Conservation (phyloP, 73 alveolate species). For the Uronychia setigera region DNA sequence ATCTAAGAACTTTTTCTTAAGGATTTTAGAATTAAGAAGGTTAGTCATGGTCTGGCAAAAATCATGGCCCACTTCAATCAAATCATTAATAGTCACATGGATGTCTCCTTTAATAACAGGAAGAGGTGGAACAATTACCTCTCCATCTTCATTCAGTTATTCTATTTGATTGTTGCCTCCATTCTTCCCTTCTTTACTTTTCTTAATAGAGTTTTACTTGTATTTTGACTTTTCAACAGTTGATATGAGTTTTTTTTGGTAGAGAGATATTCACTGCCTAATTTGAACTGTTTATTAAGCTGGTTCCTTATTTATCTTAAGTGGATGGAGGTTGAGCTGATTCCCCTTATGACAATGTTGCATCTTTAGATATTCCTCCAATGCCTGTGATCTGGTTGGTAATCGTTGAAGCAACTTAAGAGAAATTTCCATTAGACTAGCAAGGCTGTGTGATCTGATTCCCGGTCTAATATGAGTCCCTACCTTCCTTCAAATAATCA, state of each 20-base stretch:
- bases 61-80: slow-evolving; percentile 41
- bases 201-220: background rate
- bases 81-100: slow-evolving; percentile 23
- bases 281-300: background rate
- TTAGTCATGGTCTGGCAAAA: slow-evolving; percentile 12
- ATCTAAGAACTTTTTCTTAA: background rate
- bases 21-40: background rate
- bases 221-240: background rate
- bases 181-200: background rate
- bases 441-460: background rate
- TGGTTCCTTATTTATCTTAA: background rate
- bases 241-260: background rate
- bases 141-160: background rate
- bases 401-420: background rate
- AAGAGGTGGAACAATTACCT: background rate
- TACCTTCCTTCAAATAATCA: background rate
- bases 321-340: too few relatives aligned
- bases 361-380: too few relatives aligned
- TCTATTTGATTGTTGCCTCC: background rate
- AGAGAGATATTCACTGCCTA: background rate
- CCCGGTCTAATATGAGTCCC: background rate
- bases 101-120: slow-evolving; percentile 22
- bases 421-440: background rate
- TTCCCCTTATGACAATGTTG: too few relatives aligned
- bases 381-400: too few relatives aligned